These are phyloP conservation scores for Fusarium metavorans DNA, from an alignment of 2,329 filamentous ascomycete species.

Conservation along the genomic window DNA sequence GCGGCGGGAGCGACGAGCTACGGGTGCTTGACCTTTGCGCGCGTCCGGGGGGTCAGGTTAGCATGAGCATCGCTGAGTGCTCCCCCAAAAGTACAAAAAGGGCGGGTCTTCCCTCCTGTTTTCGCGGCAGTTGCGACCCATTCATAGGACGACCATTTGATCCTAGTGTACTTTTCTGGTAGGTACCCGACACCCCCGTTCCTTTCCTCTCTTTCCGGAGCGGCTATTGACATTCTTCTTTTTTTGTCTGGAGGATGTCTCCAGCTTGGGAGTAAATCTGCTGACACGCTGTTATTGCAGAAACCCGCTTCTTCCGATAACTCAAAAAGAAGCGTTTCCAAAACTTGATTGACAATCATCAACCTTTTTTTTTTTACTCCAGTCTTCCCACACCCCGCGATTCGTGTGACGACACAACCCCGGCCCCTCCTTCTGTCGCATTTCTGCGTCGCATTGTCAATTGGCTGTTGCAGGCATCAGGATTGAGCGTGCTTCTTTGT, in stretches of 20 bases:
- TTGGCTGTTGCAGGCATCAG: constrained; percentile 15
- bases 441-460: constrained; percentile 17
- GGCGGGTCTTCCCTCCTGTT: constrained; percentile 47
- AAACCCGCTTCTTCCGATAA: not conserved
- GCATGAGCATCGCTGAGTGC: not conserved
- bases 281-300: constrained; percentile 3
- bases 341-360: not conserved
- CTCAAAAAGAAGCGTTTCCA: not conserved
- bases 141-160: constrained; percentile 38
- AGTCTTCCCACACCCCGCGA: constrained; percentile 7
- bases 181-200: constrained; percentile 11
- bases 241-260: not conserved
- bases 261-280: not conserved
- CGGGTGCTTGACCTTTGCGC: not conserved
- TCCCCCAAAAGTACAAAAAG: constrained; percentile 48
- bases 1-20: not conserved
- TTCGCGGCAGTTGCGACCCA: constrained; percentile 40
- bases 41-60: constrained; percentile 1
- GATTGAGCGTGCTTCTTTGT: constrained; percentile 2
- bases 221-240: not conserved
- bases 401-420: constrained; percentile 29
- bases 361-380: not conserved
- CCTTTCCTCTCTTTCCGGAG: not conserved
- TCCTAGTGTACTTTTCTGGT: constrained; percentile 31
- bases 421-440: constrained; percentile 20